Percentiles rank a stretch among this genome's conserved stretches.
Conservation (phyloP, 2,329 filamentous ascomycete genomes). For the Lachnellula arida region DNA sequence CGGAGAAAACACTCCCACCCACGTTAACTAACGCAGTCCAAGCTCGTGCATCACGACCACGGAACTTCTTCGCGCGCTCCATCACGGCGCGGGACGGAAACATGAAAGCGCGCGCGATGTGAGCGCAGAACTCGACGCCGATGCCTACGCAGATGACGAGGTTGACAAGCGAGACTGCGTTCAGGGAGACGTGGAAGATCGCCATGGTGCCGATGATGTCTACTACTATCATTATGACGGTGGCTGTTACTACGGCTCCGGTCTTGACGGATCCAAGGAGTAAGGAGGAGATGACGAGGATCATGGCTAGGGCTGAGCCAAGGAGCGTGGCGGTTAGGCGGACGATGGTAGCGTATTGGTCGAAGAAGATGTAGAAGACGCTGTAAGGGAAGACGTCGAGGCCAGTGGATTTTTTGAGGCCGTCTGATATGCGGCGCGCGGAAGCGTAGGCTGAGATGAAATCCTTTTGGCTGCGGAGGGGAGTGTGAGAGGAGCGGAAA, state of each 20-base stretch:
- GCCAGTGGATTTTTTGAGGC: conserved; percentile 65
- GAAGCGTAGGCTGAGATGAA: conserved; percentile 90
- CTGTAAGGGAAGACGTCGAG: conserved; percentile 93
- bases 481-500: conserved; percentile 87
- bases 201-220: conserved; percentile 97
- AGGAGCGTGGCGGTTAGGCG: conserved; percentile 74
- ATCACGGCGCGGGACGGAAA: conserved; percentile 82
- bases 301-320: conserved; percentile 77
- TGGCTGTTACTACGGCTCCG: conserved; percentile 74
- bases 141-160: conserved; percentile 97
- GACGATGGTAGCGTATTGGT: conserved; percentile 88
- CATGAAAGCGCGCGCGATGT: conserved; percentile 92
- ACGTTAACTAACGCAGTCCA: conserved; percentile 96
- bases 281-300: conserved; percentile 72
- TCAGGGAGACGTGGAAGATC: conserved; percentile 79
- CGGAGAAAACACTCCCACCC: conserved; percentile 88
- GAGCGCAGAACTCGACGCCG: conserved; percentile 93
- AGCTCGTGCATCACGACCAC: conserved; percentile 76
- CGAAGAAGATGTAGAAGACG: conserved; percentile 98
- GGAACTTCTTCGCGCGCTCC: conserved; percentile 74
- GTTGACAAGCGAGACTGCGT: conserved; percentile 93
- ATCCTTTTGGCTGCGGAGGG: conserved; percentile 80
- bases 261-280: conserved; percentile 83
- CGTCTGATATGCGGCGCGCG: conserved; percentile 79
- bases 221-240: conserved; percentile 87